Percentiles rank a stretch among this genome's conserved stretches.
These are phyloP conservation scores for Penicillium parvum DNA, from an alignment of 495 filamentous ascomycete species.

Conservation along the genomic window DNA sequence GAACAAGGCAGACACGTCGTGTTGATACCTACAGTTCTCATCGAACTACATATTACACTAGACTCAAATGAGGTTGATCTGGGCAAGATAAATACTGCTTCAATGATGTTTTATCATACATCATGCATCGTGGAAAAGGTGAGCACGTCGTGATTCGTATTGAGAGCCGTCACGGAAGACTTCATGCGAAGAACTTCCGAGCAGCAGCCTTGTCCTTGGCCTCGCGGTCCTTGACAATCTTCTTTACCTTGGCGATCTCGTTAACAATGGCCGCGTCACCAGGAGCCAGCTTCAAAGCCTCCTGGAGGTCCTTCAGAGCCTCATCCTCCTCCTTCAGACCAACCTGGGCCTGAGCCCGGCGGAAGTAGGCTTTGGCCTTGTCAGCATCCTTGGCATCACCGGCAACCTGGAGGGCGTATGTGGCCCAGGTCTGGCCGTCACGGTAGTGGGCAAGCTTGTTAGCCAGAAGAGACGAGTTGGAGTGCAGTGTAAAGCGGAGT, in stretches of 20 bases:
- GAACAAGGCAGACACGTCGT: no score
- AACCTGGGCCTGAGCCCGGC: slow-evolving; percentile 68
- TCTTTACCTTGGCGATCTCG: slow-evolving; percentile 73
- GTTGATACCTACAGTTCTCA: no score
- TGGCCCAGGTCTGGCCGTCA: slow-evolving; percentile 65
- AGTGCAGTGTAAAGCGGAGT: slow-evolving; percentile 72
- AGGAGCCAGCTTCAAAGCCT: slow-evolving; percentile 69
- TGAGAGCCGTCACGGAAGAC: slow-evolving; percentile 3
- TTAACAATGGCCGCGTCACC: slow-evolving; percentile 69
- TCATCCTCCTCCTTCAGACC: slow-evolving; percentile 81
- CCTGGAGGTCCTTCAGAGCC: slow-evolving; percentile 72
- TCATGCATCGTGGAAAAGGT: slow-evolving; percentile 13
- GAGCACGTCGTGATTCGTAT: slow-evolving; percentile 34
- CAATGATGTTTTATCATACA: slow-evolving; percentile 23
- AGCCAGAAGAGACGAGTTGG: slow-evolving; percentile 73
- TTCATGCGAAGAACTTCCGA: slow-evolving; percentile 75
- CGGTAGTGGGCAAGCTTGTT: slow-evolving; percentile 70
- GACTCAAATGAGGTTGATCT: no score
- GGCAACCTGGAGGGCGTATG: slow-evolving; percentile 65
- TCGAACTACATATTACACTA: no score
- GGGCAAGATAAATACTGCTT: slow-evolving; percentile 7
- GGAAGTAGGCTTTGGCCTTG: slow-evolving; percentile 82
- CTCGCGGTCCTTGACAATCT: slow-evolving; percentile 61
- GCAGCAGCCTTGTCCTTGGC: slow-evolving; percentile 87
- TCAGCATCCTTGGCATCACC: slow-evolving; percentile 62